Evolutionary conservation across 108 stramenopile species (phyloP).

Genomic region (Bacterosira constricta): DNA sequence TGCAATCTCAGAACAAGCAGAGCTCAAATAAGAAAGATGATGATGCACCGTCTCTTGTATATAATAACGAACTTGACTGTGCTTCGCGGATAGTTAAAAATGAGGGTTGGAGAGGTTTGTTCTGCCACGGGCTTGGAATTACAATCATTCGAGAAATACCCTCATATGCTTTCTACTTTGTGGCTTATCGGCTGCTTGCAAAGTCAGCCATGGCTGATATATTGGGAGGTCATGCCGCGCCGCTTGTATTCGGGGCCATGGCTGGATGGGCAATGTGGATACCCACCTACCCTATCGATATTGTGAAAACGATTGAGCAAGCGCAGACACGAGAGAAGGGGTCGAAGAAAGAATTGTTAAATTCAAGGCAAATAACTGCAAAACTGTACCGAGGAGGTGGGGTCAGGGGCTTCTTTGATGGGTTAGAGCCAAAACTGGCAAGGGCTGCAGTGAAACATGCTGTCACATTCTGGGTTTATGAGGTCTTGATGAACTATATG

Average conservation of each 20-base stretch:
- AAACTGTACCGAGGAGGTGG: slow-evolving; percentile 58
- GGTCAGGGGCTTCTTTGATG: slow-evolving; percentile 56
- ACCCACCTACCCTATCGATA: slow-evolving; percentile 74
- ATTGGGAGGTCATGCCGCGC: slow-evolving; percentile 38
- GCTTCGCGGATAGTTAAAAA: slow-evolving; percentile 40
- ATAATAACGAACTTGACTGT: slow-evolving; percentile 43
- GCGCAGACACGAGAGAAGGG: slow-evolving; percentile 22
- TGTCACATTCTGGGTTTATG: slow-evolving; percentile 58
- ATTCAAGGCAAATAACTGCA: slow-evolving; percentile 33
- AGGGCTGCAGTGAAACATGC: slow-evolving; percentile 72
- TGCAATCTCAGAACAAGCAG: slow-evolving; percentile 50
- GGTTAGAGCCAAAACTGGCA: slow-evolving; percentile 54
- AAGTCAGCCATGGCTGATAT: slow-evolving; percentile 19
- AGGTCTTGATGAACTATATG: slow-evolving; percentile 33
- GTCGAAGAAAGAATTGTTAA: slow-evolving; percentile 18
- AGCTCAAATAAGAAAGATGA: slow-evolving; percentile 31
- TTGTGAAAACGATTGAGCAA: slow-evolving; percentile 67
- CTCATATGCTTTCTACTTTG: slow-evolving; percentile 59
- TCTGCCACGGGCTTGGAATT: slow-evolving; percentile 51
- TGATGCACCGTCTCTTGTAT: not conserved
- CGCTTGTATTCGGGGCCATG: slow-evolving; percentile 59
- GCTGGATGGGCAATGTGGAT: slow-evolving; percentile 64
- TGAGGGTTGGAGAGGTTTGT: slow-evolving; percentile 54
- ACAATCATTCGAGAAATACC: slow-evolving; percentile 63
- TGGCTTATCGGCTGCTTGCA: slow-evolving; percentile 50